Base-by-base conservation (phyloP, 1,284 basidiomycete genomes). In the Laetiporus sulphureus region DNA sequence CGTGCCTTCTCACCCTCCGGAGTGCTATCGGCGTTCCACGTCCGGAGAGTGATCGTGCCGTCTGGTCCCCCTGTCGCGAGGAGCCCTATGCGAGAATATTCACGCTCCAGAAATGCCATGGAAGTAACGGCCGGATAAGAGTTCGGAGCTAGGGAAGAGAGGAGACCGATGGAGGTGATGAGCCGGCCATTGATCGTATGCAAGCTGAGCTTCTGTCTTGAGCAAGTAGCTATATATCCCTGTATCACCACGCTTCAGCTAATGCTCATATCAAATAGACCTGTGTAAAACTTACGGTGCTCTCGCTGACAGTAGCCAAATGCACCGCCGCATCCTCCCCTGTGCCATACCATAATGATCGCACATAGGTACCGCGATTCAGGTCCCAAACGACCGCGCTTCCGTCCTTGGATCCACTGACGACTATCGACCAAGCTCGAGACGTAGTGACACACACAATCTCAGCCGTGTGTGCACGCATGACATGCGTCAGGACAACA, bases 331-430 rank as follows among this genome's bases (percentile, higher is more conserved):
- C 58, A 2, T 61, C 46, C 29, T 70, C 66, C 4, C 63, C 61
- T 1, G 61, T 52, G 8, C 71, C 74, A 42, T 91, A 83, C 73
- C 78, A 78, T 25, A 91, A 80, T 0, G 84, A 84, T 40, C 83
- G 67, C 11, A 85, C 77, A 51, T 92, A 92, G 1, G 78, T 65
- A 12, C 85, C 79, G 30, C 83, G 72, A 56, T 97, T 96, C 41
- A 91, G 71, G 59, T 97, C 94, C 94, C 94, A 98, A 5, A 96
- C 53, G 12, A 85, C 83, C 0, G 85, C 91, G 45, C 81, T 88
- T 1, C 89, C 85, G 53, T 96, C 91, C 46, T 77, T 73, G 5
- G 88, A 87, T 5, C 91, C 91, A 47, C 87, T 94, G 34, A 95
- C 77, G 12, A 83, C 75, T 16, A 94, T 57, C 2, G 87, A 89